Evolutionary conservation across 768 basidiomycete species (phyloP).

Genomic region (Mycena venus): DNA sequence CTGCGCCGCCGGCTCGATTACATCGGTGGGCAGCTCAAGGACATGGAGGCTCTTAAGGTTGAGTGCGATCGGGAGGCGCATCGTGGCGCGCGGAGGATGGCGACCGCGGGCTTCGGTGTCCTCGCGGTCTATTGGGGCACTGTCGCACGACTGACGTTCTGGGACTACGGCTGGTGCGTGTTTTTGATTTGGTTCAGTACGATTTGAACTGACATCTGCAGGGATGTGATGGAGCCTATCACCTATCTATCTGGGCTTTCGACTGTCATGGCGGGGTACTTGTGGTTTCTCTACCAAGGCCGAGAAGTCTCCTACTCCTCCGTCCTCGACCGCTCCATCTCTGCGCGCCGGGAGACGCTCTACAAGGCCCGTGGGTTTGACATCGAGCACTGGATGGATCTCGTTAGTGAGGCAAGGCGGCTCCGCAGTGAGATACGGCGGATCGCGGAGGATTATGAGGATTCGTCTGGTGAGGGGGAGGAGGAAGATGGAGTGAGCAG

Average conservation of each 20-base stretch:
- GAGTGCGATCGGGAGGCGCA: conserved; percentile 70
- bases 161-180: conserved; percentile 68
- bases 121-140: conserved; percentile 75
- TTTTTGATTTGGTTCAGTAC: not conserved
- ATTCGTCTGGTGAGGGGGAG: not conserved
- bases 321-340: conserved; percentile 70
- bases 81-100: conserved; percentile 68
- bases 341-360: conserved; percentile 65
- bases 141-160: conserved; percentile 75
- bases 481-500: too few species aligned
- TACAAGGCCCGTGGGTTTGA: conserved; percentile 72
- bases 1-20: conserved; percentile 60
- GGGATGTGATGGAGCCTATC: conserved; percentile 80
- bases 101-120: conserved; percentile 69
- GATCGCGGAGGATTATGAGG: conserved; percentile 75
- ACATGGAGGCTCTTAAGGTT: conserved; percentile 68
- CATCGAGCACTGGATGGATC: conserved; percentile 71
- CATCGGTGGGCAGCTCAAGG: conserved; percentile 58
- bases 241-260: conserved; percentile 76
- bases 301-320: conserved; percentile 77
- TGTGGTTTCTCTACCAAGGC: conserved; percentile 74
- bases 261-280: conserved; percentile 72
- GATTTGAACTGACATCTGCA: conserved; percentile 19
- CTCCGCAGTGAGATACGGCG: conserved; percentile 66
- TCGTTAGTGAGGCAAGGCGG: conserved; percentile 61